Evolutionary conservation across 441 rosid genomes (phyloP), one percentile per base, ranked within the genome.

Genomic region (Gossypium davidsonii): DNA sequence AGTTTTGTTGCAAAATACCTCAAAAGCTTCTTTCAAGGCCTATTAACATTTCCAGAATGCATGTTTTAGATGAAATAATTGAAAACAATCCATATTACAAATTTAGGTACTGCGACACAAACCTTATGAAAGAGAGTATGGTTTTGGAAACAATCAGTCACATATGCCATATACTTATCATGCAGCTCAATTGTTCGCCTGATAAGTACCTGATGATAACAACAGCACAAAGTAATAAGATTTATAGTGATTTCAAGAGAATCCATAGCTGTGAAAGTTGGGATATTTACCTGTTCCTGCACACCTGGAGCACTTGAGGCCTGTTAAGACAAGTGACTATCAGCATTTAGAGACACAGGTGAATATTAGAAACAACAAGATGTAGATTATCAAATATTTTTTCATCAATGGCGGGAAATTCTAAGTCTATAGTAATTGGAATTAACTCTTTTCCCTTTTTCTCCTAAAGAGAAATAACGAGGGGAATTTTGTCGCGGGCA

Each of bases 1-100:
- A 26, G 85, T 87, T 85, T 89, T 96, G 78, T 91, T 91, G 89
- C 97, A 96, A 64, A 96, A 90, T 37, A 89, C 78, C 86, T 93
- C 97, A 66, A 93, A 93, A 70, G 99, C 98, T 77, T 90, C 99
- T 85, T 91, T 96, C 83, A 93, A 84, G 46, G 94, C 96, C 98
- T 93, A 61, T 70, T 62, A 55, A 75, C 46, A 71, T 69, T 18
- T 78, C 25, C 28, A 75, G 6, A 46, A 28, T 10, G 2, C 14
- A 78, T 44, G 39, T 34, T 20, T 11, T 3, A 49, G 67, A 67
- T 20, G 37, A 55, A 15, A 23, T 70, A 8, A 51, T 53, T 60
- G 18, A 37, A 64, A 7, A 61, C 15, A 62, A 75, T 26, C 65
- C 46, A 17, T 26, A 49, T 18, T 72, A 71, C 20, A 49, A 67